Evolutionary conservation across 345 rosid species (phyloP), one percentile per base, ranked within the genome.

Genomic region (Garcia nutans): DNA sequence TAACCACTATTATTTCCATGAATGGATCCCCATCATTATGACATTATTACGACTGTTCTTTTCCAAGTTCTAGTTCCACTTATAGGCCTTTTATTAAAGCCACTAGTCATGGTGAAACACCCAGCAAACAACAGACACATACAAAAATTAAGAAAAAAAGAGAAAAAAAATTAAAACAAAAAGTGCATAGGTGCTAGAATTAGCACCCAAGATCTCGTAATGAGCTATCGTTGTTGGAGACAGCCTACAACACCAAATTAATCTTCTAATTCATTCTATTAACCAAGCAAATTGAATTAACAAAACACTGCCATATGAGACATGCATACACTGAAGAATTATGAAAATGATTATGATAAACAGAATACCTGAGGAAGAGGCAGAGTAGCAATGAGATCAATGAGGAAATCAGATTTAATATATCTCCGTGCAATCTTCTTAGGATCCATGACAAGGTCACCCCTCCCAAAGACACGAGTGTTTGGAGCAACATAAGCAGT

Each of bases 371-470:
- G 99, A 60, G 99, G 97, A 57, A 95, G 93, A 68, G 99, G 99
- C 76, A 94, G 79, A 3, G 97, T 88, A 15, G 97, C 99, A 16
- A 92, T 79, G 79, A 95, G 88, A 78, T 95, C 99, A 12, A 91
- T 83, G 81, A 87, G 87, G 88, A 95, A 95, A 76, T 90, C 96
- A 37, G 97, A 87, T 72, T 87, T 87, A 58, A 93, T 76, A 81
- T 95, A 95, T 80, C 86, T 88, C 82, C 75, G 61, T 17, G 97
- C 94, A 67, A 91, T 90, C 77, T 84, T 84, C 86, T 89, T 89
- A 0, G 97, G 90, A 79, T 92, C 95, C 97, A 88, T 92, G 64
- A 94, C 97, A 76, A 94, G 93, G 76, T 94, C 97, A 58, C 98
- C 98, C 89, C 94, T 90, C 50, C 97, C 97, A 78, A 94, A 94